Evolutionary conservation across 2,329 filamentous ascomycete species (phyloP).

Genomic region (Hypoxylon sp.): DNA sequence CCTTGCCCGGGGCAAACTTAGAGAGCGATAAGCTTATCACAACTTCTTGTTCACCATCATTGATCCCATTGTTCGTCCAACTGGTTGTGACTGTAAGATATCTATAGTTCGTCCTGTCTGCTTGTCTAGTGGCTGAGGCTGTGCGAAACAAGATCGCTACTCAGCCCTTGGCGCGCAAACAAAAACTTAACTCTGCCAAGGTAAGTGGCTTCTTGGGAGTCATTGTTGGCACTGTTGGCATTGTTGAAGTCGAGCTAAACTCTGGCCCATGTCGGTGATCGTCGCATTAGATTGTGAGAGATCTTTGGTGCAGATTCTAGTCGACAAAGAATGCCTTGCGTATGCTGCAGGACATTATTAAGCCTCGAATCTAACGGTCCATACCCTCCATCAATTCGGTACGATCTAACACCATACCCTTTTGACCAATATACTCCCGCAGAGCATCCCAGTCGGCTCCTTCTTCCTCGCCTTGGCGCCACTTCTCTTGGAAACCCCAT

Average conservation of each 20-base stretch:
- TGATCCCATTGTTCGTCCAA: constrained; percentile 2
- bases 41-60: constrained; percentile 20
- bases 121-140: constrained; percentile 4
- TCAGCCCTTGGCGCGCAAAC: constrained; percentile 1
- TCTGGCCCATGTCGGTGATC: neutral
- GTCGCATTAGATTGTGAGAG: neutral
- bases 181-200: constrained; percentile 1
- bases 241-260: neutral
- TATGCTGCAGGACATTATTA: neutral
- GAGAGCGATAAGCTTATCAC: constrained; percentile 19
- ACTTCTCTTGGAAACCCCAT: constrained; percentile 89
- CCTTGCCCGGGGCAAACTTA: constrained; percentile 31
- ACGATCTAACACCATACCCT: constrained; percentile 90
- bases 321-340: neutral
- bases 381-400: constrained; percentile 94
- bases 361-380: constrained; percentile 61
- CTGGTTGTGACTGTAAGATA: neutral
- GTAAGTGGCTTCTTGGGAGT: neutral
- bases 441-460: constrained; percentile 90
- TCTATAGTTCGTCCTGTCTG: neutral
- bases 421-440: constrained; percentile 82
- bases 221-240: neutral
- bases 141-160: constrained; percentile 3
- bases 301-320: neutral
- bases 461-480: constrained; percentile 87